Percentiles rank a stretch among this genome's conserved stretches.
phyloP scores from a whole-genome alignment of 371 early-diverging fungal species.

The Mortierella sp. region DNA sequence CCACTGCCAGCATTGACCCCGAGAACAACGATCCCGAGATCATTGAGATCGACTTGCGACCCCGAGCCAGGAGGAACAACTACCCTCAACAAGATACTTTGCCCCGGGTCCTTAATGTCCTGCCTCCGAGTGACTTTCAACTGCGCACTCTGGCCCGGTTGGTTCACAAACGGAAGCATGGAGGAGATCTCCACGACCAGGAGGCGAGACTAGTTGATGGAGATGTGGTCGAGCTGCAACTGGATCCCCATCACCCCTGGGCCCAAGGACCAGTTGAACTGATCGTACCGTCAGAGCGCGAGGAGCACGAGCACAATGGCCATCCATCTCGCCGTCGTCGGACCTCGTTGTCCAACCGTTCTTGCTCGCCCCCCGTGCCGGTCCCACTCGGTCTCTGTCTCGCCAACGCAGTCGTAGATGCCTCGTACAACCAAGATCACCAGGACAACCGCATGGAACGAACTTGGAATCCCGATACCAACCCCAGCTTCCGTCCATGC shows the following conservation, averaged over 20 bases:
- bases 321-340: too few relatives aligned
- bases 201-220: background rate
- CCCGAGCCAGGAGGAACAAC: background rate
- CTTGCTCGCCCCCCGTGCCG: too few relatives aligned
- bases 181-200: background rate
- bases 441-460: too few relatives aligned
- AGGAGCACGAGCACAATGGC: background rate
- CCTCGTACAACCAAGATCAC: too few relatives aligned
- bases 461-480: too few relatives aligned
- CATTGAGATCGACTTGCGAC: background rate
- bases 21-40: background rate
- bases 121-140: background rate
- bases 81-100: background rate
- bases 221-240: background rate
- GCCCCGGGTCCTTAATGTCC: background rate
- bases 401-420: too few relatives aligned
- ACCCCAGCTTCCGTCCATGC: too few relatives aligned
- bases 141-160: background rate
- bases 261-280: background rate
- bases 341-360: background rate
- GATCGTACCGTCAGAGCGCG: background rate
- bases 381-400: too few relatives aligned
- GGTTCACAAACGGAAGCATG: background rate
- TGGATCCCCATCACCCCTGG: background rate
- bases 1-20: background rate